Conservation (phyloP, 257 asterid genomes). For the Scutellaria galericulata region DNA sequence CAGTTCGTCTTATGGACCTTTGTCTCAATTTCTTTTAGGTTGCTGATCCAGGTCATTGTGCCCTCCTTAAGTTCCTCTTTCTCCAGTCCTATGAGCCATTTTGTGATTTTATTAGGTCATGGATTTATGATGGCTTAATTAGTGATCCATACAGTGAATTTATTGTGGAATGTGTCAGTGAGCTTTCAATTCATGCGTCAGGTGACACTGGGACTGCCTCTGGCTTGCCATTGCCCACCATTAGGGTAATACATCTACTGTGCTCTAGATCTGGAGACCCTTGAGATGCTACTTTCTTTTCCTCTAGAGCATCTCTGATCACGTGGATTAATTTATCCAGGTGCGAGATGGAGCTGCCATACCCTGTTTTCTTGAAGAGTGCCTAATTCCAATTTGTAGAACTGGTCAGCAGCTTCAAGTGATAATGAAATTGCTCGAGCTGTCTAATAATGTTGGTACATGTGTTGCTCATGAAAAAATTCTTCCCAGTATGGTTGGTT, state of each 20-base stretch:
- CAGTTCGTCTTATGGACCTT: conserved; percentile 30
- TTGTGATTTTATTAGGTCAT: conserved; percentile 81
- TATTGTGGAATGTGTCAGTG: conserved; percentile 65
- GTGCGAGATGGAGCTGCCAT: conserved; percentile 78
- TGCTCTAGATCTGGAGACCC: conserved; percentile 34
- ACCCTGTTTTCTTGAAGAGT: conserved; percentile 88
- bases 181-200: conserved; percentile 40
- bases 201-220: conserved; percentile 46
- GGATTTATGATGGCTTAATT: conserved; percentile 86
- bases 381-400: conserved; percentile 77
- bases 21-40: conserved; percentile 52
- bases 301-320: conserved; percentile 38
- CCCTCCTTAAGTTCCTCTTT: conserved; percentile 88
- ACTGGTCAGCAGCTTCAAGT: conserved; percentile 99
- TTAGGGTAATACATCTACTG: conserved; percentile 62
- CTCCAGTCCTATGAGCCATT: conserved; percentile 88
- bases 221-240: conserved; percentile 63
- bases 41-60: conserved; percentile 81
- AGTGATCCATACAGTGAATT: conserved; percentile 84
- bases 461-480: conserved; percentile 58
- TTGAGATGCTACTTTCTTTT: conserved; percentile 36
- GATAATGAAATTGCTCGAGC: conserved; percentile 77
- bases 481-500: conserved; percentile 67
- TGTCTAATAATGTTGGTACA: conserved; percentile 57
- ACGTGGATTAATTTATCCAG: conserved; percentile 47